Evolutionary conservation across 306 rosid genomes (phyloP).

Genomic region (Senna siamea): DNA sequence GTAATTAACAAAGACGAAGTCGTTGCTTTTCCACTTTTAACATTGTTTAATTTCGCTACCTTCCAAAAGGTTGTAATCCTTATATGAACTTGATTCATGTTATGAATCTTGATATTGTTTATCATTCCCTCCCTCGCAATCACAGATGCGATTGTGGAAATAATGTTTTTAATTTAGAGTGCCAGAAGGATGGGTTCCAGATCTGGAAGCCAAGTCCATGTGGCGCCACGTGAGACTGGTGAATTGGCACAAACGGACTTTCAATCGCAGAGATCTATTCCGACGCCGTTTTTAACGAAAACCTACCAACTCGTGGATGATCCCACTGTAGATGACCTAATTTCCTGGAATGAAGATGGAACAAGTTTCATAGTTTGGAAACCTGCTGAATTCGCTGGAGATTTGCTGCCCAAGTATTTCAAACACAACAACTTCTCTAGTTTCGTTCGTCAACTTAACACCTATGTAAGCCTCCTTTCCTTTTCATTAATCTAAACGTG

Average conservation of each 20-base stretch:
- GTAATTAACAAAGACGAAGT: neutral
- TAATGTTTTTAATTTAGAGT: neutral
- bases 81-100: neutral
- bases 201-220: constrained; percentile 50
- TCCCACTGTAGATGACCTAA: constrained; percentile 71
- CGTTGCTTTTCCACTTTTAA: neutral
- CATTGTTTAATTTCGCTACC: neutral
- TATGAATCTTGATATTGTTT: neutral
- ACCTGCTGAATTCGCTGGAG: constrained; percentile 94
- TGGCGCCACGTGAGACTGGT: constrained; percentile 67
- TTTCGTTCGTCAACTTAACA: constrained; percentile 94
- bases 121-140: neutral
- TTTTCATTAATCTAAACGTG: neutral
- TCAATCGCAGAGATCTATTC: constrained; percentile 66
- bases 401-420: constrained; percentile 88
- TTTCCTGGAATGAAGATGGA: constrained; percentile 93
- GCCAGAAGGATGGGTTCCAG: constrained; percentile 27
- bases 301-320: constrained; percentile 87
- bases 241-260: constrained; percentile 63
- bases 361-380: constrained; percentile 82
- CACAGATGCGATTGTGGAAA: constrained; percentile 3
- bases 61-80: neutral
- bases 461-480: constrained; percentile 66
- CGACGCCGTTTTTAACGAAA: constrained; percentile 92
- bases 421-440: constrained; percentile 94